phyloP scores from a whole-genome alignment of 1,284 basidiomycete genomes.

The Caloboletus inedulis region DNA sequence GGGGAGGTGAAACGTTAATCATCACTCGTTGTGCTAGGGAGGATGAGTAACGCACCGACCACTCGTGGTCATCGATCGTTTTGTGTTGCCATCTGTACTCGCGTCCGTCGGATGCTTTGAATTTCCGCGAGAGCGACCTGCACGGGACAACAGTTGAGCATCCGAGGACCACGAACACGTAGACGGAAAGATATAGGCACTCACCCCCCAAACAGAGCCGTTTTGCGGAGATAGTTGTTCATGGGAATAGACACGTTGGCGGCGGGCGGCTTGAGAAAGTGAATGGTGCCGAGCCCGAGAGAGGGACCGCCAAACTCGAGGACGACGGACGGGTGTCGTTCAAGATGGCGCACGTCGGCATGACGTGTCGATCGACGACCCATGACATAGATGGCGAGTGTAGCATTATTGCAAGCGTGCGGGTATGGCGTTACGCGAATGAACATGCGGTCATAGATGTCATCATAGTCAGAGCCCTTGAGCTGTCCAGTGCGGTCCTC shows the following conservation, averaged over 20 bases:
- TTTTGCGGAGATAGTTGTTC: constrained; percentile 57
- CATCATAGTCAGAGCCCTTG: constrained; percentile 61
- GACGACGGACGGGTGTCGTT: constrained; percentile 48
- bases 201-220: constrained; percentile 60
- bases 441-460: constrained; percentile 71
- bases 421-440: constrained; percentile 52
- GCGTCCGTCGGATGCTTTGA: constrained; percentile 58
- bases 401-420: constrained; percentile 30
- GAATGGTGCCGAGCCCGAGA: constrained; percentile 54
- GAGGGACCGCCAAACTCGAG: constrained; percentile 53
- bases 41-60: constrained; percentile 48
- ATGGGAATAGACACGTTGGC: constrained; percentile 48
- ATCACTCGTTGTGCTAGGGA: neutral
- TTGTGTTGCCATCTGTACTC: constrained; percentile 65
- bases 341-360: constrained; percentile 50
- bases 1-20: neutral
- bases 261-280: constrained; percentile 43
- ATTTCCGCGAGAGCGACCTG: constrained; percentile 64
- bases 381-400: constrained; percentile 57
- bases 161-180: neutral
- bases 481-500: constrained; percentile 67
- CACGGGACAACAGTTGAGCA: neutral
- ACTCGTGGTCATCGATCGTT: constrained; percentile 55
- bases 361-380: constrained; percentile 56
- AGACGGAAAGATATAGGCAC: constrained; percentile 18